phyloP scores from a whole-genome alignment of 2,329 filamentous ascomycete genomes.

The Aspergillus fructus region DNA sequence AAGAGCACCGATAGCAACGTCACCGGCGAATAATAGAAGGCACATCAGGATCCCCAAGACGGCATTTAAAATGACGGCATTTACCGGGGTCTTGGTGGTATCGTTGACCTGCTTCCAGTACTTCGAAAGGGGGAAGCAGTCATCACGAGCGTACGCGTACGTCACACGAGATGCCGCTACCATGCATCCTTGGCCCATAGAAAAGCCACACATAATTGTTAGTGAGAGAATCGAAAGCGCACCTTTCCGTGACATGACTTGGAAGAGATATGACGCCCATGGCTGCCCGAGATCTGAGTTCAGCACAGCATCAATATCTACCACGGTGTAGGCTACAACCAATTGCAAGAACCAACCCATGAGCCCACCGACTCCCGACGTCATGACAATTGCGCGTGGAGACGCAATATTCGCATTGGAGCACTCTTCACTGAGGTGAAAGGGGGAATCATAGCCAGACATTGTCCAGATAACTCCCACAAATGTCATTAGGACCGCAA shows the following conservation, averaged over 20 bases:
- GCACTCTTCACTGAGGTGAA: conserved; percentile 74
- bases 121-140: conserved; percentile 63
- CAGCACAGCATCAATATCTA: conserved; percentile 60
- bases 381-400: conserved; percentile 70
- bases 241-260: conserved; percentile 60
- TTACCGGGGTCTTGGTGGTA: conserved; percentile 65
- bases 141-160: conserved; percentile 71
- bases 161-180: conserved; percentile 66
- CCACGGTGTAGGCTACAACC: conserved; percentile 70
- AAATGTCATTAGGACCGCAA: conserved; percentile 70
- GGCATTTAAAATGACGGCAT: conserved; percentile 68
- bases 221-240: conserved; percentile 63
- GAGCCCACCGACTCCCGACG: conserved; percentile 63
- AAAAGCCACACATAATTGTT: conserved; percentile 68
- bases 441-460: conserved; percentile 66
- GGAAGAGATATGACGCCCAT: conserved; percentile 68
- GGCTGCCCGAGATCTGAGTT: conserved; percentile 65
- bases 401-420: conserved; percentile 70
- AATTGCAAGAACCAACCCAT: conserved; percentile 74
- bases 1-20: conserved; percentile 63
- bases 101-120: conserved; percentile 62
- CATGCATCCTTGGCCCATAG: conserved; percentile 73
- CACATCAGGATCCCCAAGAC: conserved; percentile 59
- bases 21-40: conserved; percentile 65
- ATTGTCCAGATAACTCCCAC: conserved; percentile 70